Conservation (phyloP, 2,329 filamentous ascomycete species). For the Lecanicillium sp. region DNA sequence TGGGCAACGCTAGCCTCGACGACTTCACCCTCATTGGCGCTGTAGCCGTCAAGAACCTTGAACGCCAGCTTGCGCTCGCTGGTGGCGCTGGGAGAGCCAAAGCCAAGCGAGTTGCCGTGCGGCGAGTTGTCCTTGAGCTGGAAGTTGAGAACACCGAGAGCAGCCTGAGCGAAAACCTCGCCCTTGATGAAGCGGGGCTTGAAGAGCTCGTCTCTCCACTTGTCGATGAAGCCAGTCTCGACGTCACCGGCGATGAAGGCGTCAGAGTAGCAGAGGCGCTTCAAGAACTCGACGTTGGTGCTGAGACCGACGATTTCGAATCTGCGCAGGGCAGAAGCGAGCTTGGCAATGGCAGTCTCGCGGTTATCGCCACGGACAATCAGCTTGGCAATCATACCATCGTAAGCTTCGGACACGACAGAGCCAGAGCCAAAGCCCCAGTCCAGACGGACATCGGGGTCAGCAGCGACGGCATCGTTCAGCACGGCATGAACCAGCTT, state of each 20-base stretch:
- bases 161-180: slow-evolving; percentile 81
- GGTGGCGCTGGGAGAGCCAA: slow-evolving; percentile 34
- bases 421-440: slow-evolving; percentile 88
- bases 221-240: slow-evolving; percentile 93
- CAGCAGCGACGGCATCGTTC: slow-evolving; percentile 50
- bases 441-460: slow-evolving; percentile 77
- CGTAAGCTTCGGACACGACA: slow-evolving; percentile 88
- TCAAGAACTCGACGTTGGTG: slow-evolving; percentile 96
- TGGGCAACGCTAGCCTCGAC: slow-evolving; percentile 44
- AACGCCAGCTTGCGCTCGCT: slow-evolving; percentile 41
- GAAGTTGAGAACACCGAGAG: slow-evolving; percentile 60
- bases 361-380: slow-evolving; percentile 79
- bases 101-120: slow-evolving; percentile 46
- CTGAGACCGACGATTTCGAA: slow-evolving; percentile 90
- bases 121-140: slow-evolving; percentile 30
- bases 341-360: slow-evolving; percentile 72
- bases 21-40: slow-evolving; percentile 55
- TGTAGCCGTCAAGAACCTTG: slow-evolving; percentile 51
- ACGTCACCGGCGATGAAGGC: slow-evolving; percentile 83
- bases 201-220: slow-evolving; percentile 76
- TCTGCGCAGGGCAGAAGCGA: slow-evolving; percentile 70
- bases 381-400: slow-evolving; percentile 97
- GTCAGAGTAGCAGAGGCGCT: slow-evolving; percentile 70
- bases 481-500: slow-evolving; percentile 75
- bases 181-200: slow-evolving; percentile 48